phyloP scores from a whole-genome alignment of 2,329 filamentous ascomycete genomes.

The Ceratocystis eucalypticola region DNA sequence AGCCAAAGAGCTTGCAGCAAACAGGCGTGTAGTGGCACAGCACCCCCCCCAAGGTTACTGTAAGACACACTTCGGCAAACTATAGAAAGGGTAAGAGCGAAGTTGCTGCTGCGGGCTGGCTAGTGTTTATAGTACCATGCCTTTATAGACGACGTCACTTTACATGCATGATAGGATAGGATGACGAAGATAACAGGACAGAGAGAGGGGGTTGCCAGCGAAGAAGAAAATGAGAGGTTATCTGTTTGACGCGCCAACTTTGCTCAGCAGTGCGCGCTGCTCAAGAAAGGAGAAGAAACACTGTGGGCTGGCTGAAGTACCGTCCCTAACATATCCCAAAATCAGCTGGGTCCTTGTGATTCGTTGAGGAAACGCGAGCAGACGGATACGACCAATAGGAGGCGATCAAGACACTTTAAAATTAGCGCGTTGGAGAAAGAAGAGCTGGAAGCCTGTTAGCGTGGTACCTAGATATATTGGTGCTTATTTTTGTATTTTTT shows the following conservation, averaged over 20 bases:
- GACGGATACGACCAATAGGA: background rate
- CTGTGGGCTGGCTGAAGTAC: no score
- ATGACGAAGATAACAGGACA: background rate
- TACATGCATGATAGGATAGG: background rate
- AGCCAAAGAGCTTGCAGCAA: background rate
- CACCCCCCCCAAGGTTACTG: background rate
- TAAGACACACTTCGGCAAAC: background rate
- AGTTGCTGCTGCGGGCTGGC: background rate
- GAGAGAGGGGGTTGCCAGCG: background rate
- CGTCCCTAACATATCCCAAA: background rate
- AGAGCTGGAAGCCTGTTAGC: slow-evolving; percentile 3
- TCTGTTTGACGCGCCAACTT: background rate
- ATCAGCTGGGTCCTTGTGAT: background rate
- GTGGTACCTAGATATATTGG: background rate
- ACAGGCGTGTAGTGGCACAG: background rate
- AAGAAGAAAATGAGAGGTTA: background rate
- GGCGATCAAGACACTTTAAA: background rate
- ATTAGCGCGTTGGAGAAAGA: background rate
- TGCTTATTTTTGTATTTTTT: background rate
- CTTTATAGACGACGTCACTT: slow-evolving; percentile 3
- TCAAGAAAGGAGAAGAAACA: background rate
- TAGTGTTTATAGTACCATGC: background rate
- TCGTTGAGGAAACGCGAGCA: background rate
- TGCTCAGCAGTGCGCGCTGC: background rate
- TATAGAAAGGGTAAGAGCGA: background rate